These are phyloP conservation scores for Psilocybe subaeruginosa DNA, from an alignment of 768 basidiomycete genomes.

Conservation along the genomic window DNA sequence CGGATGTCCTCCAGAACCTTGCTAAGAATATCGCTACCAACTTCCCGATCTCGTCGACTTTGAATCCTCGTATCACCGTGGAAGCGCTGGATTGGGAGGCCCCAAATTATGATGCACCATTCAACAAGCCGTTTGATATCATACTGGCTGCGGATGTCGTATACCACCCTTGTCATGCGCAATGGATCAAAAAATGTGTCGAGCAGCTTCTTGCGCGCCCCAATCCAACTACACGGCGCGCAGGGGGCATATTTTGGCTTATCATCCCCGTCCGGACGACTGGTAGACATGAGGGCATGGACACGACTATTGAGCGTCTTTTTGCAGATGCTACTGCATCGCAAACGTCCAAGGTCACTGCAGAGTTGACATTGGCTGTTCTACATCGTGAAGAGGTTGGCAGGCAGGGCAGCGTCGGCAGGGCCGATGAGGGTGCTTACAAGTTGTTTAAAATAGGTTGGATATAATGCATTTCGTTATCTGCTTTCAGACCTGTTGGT, in stretches of 20 bases:
- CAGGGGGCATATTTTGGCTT: constrained; percentile 67
- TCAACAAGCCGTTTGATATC: constrained; percentile 57
- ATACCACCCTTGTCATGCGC: constrained; percentile 71
- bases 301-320: constrained; percentile 54
- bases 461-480: constrained; percentile 28
- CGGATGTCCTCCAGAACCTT: constrained; percentile 74
- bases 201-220: constrained; percentile 45
- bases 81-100: constrained; percentile 66
- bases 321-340: constrained; percentile 38
- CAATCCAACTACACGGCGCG: constrained; percentile 11
- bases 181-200: constrained; percentile 69
- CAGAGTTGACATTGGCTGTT: constrained; percentile 43
- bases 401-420: constrained; percentile 57
- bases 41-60: constrained; percentile 20
- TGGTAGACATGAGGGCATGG: constrained; percentile 64
- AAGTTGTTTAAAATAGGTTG: constrained; percentile 75
- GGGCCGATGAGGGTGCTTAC: constrained; percentile 74
- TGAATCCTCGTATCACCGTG: constrained; percentile 40
- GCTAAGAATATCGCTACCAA: constrained; percentile 60
- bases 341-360: background rate
- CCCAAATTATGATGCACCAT: constrained; percentile 38
- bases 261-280: constrained; percentile 71
- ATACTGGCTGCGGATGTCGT: constrained; percentile 82
- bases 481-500: background rate
- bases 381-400: constrained; percentile 49